Conservation (phyloP, 2,329 filamentous ascomycete species). For the Penicillium crustosum region DNA sequence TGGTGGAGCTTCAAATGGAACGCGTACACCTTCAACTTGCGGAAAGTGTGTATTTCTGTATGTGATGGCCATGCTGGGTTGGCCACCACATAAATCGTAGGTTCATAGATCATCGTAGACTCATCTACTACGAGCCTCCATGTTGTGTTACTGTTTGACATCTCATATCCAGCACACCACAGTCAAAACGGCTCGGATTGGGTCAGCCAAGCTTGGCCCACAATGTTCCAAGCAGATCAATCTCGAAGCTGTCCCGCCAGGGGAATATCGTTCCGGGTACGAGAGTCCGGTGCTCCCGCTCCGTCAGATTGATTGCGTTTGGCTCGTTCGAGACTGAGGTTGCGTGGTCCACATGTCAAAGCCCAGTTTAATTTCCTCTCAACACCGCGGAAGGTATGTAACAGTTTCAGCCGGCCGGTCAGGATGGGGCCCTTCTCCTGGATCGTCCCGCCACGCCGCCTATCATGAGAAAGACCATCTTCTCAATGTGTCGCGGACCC, state of each 20-base stretch:
- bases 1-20: constrained; percentile 21
- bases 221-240: neutral
- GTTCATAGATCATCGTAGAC: neutral
- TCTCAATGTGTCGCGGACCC: neutral
- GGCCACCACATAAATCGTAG: neutral
- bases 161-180: neutral
- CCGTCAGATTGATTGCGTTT: constrained; percentile 17
- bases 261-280: neutral
- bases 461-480: neutral
- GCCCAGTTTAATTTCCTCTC: constrained; percentile 13
- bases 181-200: neutral
- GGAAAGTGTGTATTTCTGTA: constrained; percentile 16
- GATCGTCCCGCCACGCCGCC: neutral
- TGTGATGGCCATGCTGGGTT: neutral
- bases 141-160: neutral
- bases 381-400: neutral
- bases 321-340: constrained; percentile 16
- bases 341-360: constrained; percentile 17
- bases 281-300: constrained; percentile 4
- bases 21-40: constrained; percentile 21
- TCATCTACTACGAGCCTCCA: neutral
- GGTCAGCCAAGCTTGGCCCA: neutral
- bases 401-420: neutral
- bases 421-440: neutral
- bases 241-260: neutral